Percentiles rank a stretch among this genome's conserved stretches.
Evolutionary conservation across 106 monocot species (phyloP).

Genomic region (Acorus gramineus): DNA sequence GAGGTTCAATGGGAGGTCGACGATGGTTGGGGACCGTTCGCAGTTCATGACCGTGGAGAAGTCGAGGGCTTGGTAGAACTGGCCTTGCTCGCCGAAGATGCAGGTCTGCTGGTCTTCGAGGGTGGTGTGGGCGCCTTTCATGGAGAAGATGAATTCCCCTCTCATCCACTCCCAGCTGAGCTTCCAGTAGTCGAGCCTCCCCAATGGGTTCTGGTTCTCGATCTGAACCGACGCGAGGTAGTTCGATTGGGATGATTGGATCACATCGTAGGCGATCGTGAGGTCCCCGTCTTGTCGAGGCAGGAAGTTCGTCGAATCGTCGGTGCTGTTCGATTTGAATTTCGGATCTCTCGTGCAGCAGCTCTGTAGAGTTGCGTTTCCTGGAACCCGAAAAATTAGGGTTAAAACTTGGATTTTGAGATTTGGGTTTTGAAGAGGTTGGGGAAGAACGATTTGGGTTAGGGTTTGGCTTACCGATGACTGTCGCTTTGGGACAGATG

Average conservation of each 20-base stretch:
- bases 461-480: too few relatives aligned
- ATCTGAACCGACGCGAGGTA: constrained; percentile 75
- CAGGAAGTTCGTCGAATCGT: constrained; percentile 22
- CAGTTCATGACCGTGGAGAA: constrained; percentile 70
- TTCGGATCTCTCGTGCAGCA: constrained; percentile 46
- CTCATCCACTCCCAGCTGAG: constrained; percentile 74
- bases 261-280: constrained; percentile 66
- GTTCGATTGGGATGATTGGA: constrained; percentile 44
- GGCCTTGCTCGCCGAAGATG: constrained; percentile 45
- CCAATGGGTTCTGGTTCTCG: constrained; percentile 42
- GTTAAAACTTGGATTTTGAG: too few relatives aligned
- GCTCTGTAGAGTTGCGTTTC: too few relatives aligned
- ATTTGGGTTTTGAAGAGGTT: too few relatives aligned
- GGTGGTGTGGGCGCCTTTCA: constrained; percentile 55
- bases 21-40: constrained; percentile 35
- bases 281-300: constrained; percentile 58
- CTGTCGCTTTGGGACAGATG: constrained; percentile 22
- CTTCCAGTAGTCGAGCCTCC: constrained; percentile 83
- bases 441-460: too few relatives aligned
- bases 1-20: constrained; percentile 43
- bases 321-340: constrained; percentile 10
- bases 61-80: constrained; percentile 59
- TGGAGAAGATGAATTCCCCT: constrained; percentile 61
- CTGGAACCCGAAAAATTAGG: too few relatives aligned
- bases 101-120: constrained; percentile 35